Percentiles rank a stretch among this genome's conserved stretches.
Conservation (phyloP, 371 early-diverging fungal species). For the Mortierella sp. region DNA sequence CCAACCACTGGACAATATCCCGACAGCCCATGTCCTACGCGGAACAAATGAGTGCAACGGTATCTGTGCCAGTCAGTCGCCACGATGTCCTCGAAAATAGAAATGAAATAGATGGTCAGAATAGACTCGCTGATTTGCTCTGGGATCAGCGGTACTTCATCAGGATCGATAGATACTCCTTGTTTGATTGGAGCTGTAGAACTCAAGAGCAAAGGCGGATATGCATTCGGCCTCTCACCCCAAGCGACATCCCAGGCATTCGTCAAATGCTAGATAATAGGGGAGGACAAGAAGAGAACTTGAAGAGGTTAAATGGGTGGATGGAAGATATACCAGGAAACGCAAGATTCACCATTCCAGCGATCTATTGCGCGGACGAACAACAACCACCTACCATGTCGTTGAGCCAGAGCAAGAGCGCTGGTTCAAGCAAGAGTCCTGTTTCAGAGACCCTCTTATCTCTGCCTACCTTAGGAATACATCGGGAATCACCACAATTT, state of each 20-base stretch:
- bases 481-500: constrained; percentile 4
- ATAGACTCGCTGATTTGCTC: constrained; percentile 8
- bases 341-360: constrained; percentile 28
- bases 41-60: constrained; percentile 17
- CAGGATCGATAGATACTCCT: background rate
- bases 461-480: constrained; percentile 27
- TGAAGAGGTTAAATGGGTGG: constrained; percentile 15
- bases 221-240: constrained; percentile 14
- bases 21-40: constrained; percentile 37
- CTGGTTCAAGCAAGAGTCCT: background rate
- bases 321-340: constrained; percentile 25
- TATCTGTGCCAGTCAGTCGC: background rate
- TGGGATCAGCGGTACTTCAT: constrained; percentile 47
- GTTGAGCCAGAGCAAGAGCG: background rate
- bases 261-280: background rate
- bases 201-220: background rate
- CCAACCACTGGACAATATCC: constrained; percentile 31
- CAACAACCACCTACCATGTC: background rate
- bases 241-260: constrained; percentile 3
- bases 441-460: constrained; percentile 21
- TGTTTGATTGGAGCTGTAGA: background rate
- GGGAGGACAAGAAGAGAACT: background rate
- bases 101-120: background rate
- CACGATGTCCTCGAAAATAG: background rate
- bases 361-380: background rate